Conservation (phyloP, 2,329 filamentous ascomycete genomes). For the Calonectria pseudoreteaudii region DNA sequence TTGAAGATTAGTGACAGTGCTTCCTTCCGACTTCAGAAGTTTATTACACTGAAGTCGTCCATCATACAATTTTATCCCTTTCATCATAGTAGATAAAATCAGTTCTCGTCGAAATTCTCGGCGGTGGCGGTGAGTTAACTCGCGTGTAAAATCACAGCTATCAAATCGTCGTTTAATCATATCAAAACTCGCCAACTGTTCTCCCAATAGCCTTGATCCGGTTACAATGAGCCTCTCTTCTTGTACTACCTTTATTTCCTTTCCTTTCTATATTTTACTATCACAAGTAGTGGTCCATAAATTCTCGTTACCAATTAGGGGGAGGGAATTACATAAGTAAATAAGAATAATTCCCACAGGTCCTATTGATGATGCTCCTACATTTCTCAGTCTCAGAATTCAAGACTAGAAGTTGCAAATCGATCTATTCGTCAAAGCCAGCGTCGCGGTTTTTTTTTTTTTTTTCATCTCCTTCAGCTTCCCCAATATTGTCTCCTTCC, state of each 20-base stretch:
- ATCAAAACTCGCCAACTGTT: neutral
- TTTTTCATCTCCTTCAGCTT: neutral
- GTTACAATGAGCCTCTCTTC: neutral
- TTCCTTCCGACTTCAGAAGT: neutral
- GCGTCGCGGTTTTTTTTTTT: neutral
- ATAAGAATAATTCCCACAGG: too few relatives aligned
- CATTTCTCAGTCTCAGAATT: neutral
- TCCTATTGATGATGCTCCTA: neutral
- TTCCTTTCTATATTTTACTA: neutral
- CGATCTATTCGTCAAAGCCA: neutral
- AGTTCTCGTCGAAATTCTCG: neutral
- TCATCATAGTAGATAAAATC: neutral
- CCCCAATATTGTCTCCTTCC: neutral
- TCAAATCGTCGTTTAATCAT: neutral
- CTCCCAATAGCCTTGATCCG: neutral
- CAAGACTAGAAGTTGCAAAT: neutral
- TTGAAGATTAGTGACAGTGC: neutral
- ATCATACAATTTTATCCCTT: neutral
- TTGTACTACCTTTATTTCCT: neutral
- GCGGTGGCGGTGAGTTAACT: neutral
- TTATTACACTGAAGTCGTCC: neutral
- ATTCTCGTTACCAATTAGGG: neutral
- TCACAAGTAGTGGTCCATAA: neutral
- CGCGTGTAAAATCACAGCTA: neutral
- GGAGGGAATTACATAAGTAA: too few relatives aligned